Base-by-base conservation (phyloP, 108 stramenopile genomes). In the Conticribra guillardii region DNA sequence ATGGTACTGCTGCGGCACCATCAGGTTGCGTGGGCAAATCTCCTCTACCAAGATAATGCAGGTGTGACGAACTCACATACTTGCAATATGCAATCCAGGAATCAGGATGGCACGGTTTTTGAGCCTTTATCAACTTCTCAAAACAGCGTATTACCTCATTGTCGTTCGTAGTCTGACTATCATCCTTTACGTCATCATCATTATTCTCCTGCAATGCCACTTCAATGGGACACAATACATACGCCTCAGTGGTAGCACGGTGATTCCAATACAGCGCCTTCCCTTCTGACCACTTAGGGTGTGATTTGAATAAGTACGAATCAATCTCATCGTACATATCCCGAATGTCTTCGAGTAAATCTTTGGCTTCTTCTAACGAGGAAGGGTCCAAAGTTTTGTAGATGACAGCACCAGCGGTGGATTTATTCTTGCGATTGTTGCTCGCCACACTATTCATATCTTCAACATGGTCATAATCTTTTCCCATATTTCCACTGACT, bases 251-350 rank as follows among this genome's bases (percentile, higher is more conserved):
- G 16, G 54, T 28, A 34, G 85, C 83, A 9, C 85, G 77, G 54
- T 94, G 86, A 2, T 70, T 73, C 76, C 86, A 87, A 31, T 86
- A 64, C 4, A 53, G 26, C 1, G 73, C 66, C 63, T 85, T 80
- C 9, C 89, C 90, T 22, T 84, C 85, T n/a, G 64, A 33, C 83
- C 80, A 84, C 23, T 67, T 64, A 14, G 64, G 18, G 49, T 84
- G 74, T 29, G 81, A 68, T 48, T 88, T 79, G 33, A 67, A 63
- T 31, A 95, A 64, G 66, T 80, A 89, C 8, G 46, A 49, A 49
- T 91, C 89, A 11, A 84, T 69, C 31, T 80, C 85, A 41, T 89
- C 89, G 65, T 83, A 93, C 72, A 93, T 78, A 29, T 94, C 92
- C 31, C 83, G 71, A 19, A 90, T 68, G 55, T 96, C 95, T 66